Evolutionary conservation across 225 moss, liverwort and hornwort species (phyloP).

Genomic region (Marchantia polymorpha): DNA sequence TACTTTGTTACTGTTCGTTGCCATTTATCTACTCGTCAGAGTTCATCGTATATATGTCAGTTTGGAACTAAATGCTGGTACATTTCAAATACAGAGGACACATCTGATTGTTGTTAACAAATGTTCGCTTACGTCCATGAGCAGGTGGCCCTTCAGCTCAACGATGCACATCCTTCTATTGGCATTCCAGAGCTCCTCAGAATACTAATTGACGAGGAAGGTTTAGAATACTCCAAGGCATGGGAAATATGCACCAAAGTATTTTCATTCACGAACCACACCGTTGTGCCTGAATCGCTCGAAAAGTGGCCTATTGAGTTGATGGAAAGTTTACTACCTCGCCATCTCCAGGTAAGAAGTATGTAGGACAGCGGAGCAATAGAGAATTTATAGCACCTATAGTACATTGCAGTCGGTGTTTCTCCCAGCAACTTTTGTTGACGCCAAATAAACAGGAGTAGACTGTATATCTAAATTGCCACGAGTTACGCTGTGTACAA

Average conservation of each 20-base stretch:
- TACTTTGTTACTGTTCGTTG: too few relatives aligned
- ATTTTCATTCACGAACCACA: conserved; percentile 79
- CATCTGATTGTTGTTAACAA: background rate
- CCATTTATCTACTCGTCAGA: background rate
- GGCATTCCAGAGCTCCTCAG: conserved; percentile 44
- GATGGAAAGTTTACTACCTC: conserved; percentile 66
- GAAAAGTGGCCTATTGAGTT: conserved; percentile 86
- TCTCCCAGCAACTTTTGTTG: background rate
- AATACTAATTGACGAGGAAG: conserved; percentile 78
- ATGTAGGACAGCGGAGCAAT: background rate
- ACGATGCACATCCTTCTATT: conserved; percentile 48
- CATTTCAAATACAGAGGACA: background rate
- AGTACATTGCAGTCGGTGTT: background rate
- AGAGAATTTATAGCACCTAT: background rate
- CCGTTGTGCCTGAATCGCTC: conserved; percentile 68
- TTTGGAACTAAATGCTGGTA: background rate
- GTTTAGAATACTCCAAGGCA: conserved; percentile 66
- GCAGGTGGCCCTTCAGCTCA: conserved; percentile 47
- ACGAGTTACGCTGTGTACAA: background rate
- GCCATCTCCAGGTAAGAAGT: conserved; percentile 61
- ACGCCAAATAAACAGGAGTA: background rate
- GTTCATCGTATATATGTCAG: background rate
- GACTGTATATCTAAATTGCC: background rate
- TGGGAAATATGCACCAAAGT: conserved; percentile 69
- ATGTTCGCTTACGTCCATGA: conserved; percentile 16